A percentile compares a stretch with the other conserved stretches of the same genome.
phyloP scores from a whole-genome alignment of 176 grass and related monocot species.

The Pontederia paniculata region DNA sequence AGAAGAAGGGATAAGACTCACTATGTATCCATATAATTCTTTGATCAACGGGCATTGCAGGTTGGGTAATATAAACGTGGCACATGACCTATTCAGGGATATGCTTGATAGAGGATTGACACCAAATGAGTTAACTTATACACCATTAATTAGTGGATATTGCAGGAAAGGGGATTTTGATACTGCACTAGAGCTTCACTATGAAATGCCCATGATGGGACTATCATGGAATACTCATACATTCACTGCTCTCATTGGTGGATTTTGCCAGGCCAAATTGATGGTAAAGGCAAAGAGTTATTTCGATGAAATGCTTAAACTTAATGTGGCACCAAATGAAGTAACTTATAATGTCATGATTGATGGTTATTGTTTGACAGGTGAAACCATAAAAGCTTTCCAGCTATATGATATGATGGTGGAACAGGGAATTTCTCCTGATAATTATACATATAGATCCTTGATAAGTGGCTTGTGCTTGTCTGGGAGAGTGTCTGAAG shows the following conservation, averaged over 20 bases:
- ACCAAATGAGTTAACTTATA: constrained; percentile 50
- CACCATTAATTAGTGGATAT: constrained; percentile 40
- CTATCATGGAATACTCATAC: constrained; percentile 46
- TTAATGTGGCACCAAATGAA: constrained; percentile 41
- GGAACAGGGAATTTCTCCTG: constrained; percentile 38
- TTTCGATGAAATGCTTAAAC: constrained; percentile 50
- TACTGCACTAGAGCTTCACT: constrained; percentile 43
- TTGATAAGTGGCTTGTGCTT: constrained; percentile 59
- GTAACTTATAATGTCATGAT: constrained; percentile 83
- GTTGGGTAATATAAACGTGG: constrained; percentile 30
- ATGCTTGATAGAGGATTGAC: constrained; percentile 41
- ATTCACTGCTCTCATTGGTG: constrained; percentile 52
- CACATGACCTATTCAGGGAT: constrained; percentile 30
- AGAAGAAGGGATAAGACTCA: constrained; percentile 30
- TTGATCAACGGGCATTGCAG: constrained; percentile 64
- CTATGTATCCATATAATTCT: constrained; percentile 81
- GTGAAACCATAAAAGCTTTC: constrained; percentile 48
- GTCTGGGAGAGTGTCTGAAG: constrained; percentile 30
- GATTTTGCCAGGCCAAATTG: constrained; percentile 52
- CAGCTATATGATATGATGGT: constrained; percentile 64
- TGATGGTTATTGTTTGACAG: constrained; percentile 46
- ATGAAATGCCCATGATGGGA: constrained; percentile 32
- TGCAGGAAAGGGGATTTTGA: constrained; percentile 39
- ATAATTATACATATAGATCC: constrained; percentile 70
- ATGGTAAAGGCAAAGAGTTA: constrained; percentile 46